These are phyloP conservation scores for Ampelomyces quisqualis DNA, from an alignment of 2,329 filamentous ascomycete species.

Conservation along the genomic window DNA sequence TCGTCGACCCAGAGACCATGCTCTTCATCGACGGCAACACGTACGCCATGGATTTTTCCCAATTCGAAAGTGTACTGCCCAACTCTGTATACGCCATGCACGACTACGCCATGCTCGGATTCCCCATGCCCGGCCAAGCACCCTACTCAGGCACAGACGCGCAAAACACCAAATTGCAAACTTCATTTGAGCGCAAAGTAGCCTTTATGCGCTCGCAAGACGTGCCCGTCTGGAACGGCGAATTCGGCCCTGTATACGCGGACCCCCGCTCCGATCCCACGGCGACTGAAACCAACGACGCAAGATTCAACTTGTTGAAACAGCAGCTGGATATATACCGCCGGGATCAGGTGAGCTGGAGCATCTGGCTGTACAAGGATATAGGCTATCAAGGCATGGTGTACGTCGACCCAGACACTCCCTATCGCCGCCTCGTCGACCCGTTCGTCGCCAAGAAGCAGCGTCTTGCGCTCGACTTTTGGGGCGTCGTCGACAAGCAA, in stretches of 20 bases:
- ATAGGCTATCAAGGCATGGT: slow-evolving; percentile 19
- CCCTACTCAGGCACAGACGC: slow-evolving; percentile 46
- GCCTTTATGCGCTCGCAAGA: slow-evolving; percentile 12
- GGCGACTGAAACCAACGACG: neutral
- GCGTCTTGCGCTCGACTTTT: slow-evolving; percentile 11
- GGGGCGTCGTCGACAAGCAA: slow-evolving; percentile 11
- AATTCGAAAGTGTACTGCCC: slow-evolving; percentile 45
- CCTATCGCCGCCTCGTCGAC: slow-evolving; percentile 12
- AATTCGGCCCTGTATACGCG: slow-evolving; percentile 18
- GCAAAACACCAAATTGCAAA: slow-evolving; percentile 43
- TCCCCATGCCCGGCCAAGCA: slow-evolving; percentile 39
- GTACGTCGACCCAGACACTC: slow-evolving; percentile 8
- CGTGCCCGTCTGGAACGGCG: slow-evolving; percentile 18
- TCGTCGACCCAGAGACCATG: slow-evolving; percentile 45
- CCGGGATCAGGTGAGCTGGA: slow-evolving; percentile 12
- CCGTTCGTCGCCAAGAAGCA: slow-evolving; percentile 18
- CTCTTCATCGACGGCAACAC: slow-evolving; percentile 57
- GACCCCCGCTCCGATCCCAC: neutral
- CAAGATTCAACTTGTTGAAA: slow-evolving; percentile 8
- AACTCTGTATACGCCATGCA: slow-evolving; percentile 52
- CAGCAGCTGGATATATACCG: slow-evolving; percentile 15
- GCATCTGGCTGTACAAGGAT: slow-evolving; percentile 21
- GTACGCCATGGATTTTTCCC: slow-evolving; percentile 54
- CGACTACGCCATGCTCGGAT: slow-evolving; percentile 49
- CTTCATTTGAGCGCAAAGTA: slow-evolving; percentile 19